A percentile compares a stretch with the other conserved stretches of the same genome.
Conservation (phyloP, 2,329 filamentous ascomycete species). For the Cucurbitaria berberidis region DNA sequence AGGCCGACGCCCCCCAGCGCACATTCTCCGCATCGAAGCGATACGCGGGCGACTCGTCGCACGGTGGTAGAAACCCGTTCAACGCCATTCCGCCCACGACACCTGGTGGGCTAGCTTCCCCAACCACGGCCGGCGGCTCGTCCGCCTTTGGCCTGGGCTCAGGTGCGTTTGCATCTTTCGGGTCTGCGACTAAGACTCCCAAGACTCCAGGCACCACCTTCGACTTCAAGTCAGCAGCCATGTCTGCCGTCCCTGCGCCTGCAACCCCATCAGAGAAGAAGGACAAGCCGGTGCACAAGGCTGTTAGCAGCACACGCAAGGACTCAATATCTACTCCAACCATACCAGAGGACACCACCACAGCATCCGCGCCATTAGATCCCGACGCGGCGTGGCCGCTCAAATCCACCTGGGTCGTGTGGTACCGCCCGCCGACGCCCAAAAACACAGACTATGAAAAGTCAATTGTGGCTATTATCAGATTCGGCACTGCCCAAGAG, state of each 20-base stretch:
- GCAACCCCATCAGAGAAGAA: slow-evolving; percentile 69
- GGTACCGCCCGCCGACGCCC: slow-evolving; percentile 94
- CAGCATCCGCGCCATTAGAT: slow-evolving; percentile 49
- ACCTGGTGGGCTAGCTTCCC: slow-evolving; percentile 70
- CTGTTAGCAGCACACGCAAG: slow-evolving; percentile 44
- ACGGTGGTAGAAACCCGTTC: slow-evolving; percentile 80
- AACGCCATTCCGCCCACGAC: slow-evolving; percentile 74
- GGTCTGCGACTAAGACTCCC: slow-evolving; percentile 79
- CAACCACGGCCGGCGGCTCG: slow-evolving; percentile 76
- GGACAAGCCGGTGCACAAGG: slow-evolving; percentile 41
- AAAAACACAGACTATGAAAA: slow-evolving; percentile 99
- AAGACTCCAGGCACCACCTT: slow-evolving; percentile 84
- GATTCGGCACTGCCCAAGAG: slow-evolving; percentile 81
- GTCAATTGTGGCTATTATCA: slow-evolving; percentile 85
- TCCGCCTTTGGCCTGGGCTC: slow-evolving; percentile 93
- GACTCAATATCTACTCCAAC: slow-evolving; percentile 37
- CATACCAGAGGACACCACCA: slow-evolving; percentile 45
- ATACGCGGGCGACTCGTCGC: slow-evolving; percentile 76
- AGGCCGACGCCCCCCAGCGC: slow-evolving; percentile 64
- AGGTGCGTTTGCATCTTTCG: slow-evolving; percentile 96
- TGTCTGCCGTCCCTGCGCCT: slow-evolving; percentile 53
- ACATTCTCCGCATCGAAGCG: slow-evolving; percentile 72
- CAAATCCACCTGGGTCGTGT: slow-evolving; percentile 91
- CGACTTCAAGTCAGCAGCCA: slow-evolving; percentile 70
- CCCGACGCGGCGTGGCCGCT: slow-evolving; percentile 59